Evolutionary conservation across 2,329 filamentous ascomycete species (phyloP).

Genomic region (Scedosporium boydii): DNA sequence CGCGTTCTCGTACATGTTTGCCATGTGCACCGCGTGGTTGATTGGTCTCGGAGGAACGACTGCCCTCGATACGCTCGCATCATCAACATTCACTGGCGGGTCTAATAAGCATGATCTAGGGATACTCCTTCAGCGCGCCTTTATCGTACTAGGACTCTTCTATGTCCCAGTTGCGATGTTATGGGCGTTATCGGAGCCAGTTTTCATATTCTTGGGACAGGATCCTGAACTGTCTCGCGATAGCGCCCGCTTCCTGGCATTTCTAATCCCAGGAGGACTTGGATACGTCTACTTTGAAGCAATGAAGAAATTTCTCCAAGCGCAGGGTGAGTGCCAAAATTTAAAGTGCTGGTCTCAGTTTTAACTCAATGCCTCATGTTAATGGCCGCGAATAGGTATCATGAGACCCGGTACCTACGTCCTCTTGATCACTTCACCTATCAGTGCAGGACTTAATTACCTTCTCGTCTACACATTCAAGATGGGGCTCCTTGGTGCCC

Average conservation of each 20-base stretch:
- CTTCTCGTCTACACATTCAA: slow-evolving; percentile 64
- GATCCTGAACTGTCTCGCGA: slow-evolving; percentile 67
- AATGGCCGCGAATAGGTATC: slow-evolving; percentile 30
- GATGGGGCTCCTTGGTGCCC: slow-evolving; percentile 68
- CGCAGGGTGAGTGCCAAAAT: slow-evolving; percentile 55
- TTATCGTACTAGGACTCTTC: slow-evolving; percentile 62
- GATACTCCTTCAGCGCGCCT: slow-evolving; percentile 64
- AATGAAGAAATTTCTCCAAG: slow-evolving; percentile 81
- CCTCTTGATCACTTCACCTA: slow-evolving; percentile 69
- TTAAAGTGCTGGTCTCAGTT: not conserved
- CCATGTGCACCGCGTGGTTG: slow-evolving; percentile 80
- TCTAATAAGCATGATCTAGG: slow-evolving; percentile 71
- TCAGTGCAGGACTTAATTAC: slow-evolving; percentile 74
- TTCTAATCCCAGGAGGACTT: slow-evolving; percentile 69
- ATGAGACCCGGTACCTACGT: slow-evolving; percentile 78
- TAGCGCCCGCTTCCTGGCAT: slow-evolving; percentile 62
- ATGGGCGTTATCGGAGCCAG: slow-evolving; percentile 64
- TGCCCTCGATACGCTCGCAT: slow-evolving; percentile 76
- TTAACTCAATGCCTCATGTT: not conserved
- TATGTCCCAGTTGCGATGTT: slow-evolving; percentile 64
- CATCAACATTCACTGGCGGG: slow-evolving; percentile 72
- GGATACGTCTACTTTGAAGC: slow-evolving; percentile 84
- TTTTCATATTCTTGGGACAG: slow-evolving; percentile 69
- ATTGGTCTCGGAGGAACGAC: slow-evolving; percentile 80
- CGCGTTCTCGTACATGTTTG: slow-evolving; percentile 90